A percentile compares a stretch with the other conserved stretches of the same genome.
phyloP scores from a whole-genome alignment of 1,284 basidiomycete species.

The Melampsora allii-populina region DNA sequence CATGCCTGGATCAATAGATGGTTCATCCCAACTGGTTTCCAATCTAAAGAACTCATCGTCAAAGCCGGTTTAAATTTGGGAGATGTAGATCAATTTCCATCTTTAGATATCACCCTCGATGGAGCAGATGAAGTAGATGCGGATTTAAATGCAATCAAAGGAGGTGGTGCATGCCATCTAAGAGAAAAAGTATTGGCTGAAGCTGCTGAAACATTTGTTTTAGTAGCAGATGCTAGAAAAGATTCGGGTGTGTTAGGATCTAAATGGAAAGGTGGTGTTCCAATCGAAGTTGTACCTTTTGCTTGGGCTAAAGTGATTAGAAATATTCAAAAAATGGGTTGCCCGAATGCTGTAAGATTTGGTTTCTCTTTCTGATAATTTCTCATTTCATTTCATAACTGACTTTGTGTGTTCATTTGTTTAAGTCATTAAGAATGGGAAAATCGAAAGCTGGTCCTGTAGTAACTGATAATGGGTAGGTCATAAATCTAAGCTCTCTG shows the following conservation, averaged over 20 bases:
- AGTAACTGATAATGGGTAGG: constrained; percentile 74
- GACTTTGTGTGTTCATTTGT: constrained; percentile 54
- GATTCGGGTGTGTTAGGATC: constrained; percentile 46
- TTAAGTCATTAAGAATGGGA: constrained; percentile 67
- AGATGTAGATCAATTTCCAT: constrained; percentile 84
- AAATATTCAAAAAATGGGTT: constrained; percentile 50
- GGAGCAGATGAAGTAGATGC: constrained; percentile 80
- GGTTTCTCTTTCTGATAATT: neutral
- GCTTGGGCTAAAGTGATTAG: constrained; percentile 72
- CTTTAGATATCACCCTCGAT: constrained; percentile 92
- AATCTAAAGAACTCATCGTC: constrained; percentile 92
- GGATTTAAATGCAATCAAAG: constrained; percentile 91
- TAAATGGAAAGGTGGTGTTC: constrained; percentile 67
- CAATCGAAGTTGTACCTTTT: constrained; percentile 94
- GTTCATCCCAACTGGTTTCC: constrained; percentile 93
- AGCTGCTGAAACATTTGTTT: constrained; percentile 86
- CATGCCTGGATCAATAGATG: constrained; percentile 57
- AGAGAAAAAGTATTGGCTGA: constrained; percentile 97
- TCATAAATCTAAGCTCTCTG: neutral
- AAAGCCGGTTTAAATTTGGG: constrained; percentile 74
- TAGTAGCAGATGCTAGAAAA: constrained; percentile 95
- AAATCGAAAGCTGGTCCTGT: constrained; percentile 70
- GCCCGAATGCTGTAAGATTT: constrained; percentile 47
- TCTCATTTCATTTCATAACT: constrained; percentile 55
- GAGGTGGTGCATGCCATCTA: constrained; percentile 93